Conservation (phyloP, 2,329 filamentous ascomycete species). For the Seiridium unicorne region DNA sequence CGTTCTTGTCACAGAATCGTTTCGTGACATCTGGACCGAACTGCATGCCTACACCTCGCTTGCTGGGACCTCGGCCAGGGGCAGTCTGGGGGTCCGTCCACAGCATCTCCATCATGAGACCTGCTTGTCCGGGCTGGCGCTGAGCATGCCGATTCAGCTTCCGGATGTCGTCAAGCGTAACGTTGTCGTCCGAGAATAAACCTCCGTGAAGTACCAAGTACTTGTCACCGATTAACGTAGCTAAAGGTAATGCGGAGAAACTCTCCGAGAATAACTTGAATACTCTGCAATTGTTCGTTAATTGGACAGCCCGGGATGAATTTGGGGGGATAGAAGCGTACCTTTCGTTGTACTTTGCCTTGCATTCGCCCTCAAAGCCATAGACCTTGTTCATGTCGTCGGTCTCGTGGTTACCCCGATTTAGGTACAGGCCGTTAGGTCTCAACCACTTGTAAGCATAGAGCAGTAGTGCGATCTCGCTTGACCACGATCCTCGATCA, state of each 20-base stretch:
- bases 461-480: conserved; percentile 89
- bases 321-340: conserved; percentile 18
- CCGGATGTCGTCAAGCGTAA: conserved; percentile 88
- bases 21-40: conserved; percentile 97
- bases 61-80: conserved; percentile 87
- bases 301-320: no score
- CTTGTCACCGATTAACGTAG: conserved; percentile 86
- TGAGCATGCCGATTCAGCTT: conserved; percentile 90
- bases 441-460: conserved; percentile 97
- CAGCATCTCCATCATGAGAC: conserved; percentile 99
- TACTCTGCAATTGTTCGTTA: conserved; percentile 44
- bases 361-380: conserved; percentile 97
- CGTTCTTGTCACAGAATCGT: conserved; percentile 94
- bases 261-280: conserved; percentile 99
- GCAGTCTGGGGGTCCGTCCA: conserved; percentile 95
- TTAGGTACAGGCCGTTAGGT: conserved; percentile 86
- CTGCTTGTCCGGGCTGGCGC: conserved; percentile 86
- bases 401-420: conserved; percentile 97
- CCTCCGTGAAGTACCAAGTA: conserved; percentile 93
- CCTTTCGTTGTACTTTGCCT: conserved; percentile 93
- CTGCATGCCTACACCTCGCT: conserved; percentile 93
- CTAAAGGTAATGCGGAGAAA: conserved; percentile 89
- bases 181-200: conserved; percentile 91
- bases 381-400: conserved; percentile 99
- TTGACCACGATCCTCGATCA: conserved; percentile 95